Evolutionary conservation across 768 basidiomycete species (phyloP).

Genomic region (Suillus brevipes): DNA sequence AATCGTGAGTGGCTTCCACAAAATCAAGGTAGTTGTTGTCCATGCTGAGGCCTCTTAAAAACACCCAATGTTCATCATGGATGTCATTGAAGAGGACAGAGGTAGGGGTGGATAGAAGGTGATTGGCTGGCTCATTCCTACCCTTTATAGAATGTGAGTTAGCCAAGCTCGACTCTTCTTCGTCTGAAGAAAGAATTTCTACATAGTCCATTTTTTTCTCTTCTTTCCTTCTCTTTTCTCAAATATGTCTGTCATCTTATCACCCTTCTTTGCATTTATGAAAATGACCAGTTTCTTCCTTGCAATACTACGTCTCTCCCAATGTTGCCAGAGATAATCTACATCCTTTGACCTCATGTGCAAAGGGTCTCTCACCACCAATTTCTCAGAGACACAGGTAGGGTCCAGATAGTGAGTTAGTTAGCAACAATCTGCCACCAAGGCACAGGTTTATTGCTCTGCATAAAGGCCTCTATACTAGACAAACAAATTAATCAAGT

Average conservation of each 20-base stretch:
- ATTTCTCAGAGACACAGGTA: background rate
- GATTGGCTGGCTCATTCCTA: background rate
- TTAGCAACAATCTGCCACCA: background rate
- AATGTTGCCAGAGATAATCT: background rate
- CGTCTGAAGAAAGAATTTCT: background rate
- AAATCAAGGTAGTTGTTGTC: background rate
- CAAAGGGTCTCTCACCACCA: background rate
- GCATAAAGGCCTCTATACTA: background rate
- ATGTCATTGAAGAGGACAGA: background rate
- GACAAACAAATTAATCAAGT: background rate
- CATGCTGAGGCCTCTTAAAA: background rate
- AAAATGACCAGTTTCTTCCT: background rate
- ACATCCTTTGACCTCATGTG: background rate
- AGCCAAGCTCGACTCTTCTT: background rate
- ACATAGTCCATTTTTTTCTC: background rate
- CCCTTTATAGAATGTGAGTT: background rate
- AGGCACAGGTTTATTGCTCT: background rate
- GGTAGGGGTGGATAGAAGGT: too few species aligned
- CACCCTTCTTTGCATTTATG: background rate
- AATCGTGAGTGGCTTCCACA: background rate
- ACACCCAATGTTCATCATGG: background rate
- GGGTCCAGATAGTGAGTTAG: background rate
- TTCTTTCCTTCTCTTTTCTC: background rate
- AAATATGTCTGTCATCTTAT: background rate
- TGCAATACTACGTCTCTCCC: background rate